These are phyloP conservation scores for Penicillium chermesinum DNA, from an alignment of 495 filamentous ascomycete species.

Conservation along the genomic window DNA sequence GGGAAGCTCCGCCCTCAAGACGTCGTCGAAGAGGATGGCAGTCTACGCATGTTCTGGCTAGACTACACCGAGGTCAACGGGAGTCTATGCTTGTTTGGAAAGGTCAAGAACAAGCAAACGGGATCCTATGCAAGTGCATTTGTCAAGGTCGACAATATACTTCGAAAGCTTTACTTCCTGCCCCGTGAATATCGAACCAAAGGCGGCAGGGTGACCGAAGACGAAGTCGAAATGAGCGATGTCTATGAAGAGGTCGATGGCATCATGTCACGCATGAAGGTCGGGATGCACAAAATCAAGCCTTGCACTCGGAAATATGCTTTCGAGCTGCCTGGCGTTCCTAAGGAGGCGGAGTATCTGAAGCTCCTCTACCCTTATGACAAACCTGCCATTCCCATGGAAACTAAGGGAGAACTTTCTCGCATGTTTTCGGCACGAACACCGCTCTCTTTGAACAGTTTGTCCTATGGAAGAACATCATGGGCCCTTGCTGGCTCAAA, in stretches of 20 bases:
- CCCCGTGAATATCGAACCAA: conserved; percentile 67
- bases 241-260: conserved; percentile 83
- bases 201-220: conserved; percentile 62
- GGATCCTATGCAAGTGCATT: conserved; percentile 83
- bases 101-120: conserved; percentile 85
- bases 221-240: conserved; percentile 82
- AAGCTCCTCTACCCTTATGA: conserved; percentile 92
- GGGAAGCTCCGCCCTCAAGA: conserved; percentile 78
- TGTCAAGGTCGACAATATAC: conserved; percentile 90
- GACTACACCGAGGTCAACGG: conserved; percentile 95
- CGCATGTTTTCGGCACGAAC: conserved; percentile 89
- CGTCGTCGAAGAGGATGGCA: conserved; percentile 85
- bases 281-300: conserved; percentile 91
- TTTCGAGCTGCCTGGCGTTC: conserved; percentile 84
- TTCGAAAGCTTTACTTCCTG: conserved; percentile 89
- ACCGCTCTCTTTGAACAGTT: conserved; percentile 96
- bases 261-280: conserved; percentile 76
- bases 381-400: conserved; percentile 62
- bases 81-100: conserved; percentile 89
- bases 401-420: conserved; percentile 84
- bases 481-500: conserved; percentile 96
- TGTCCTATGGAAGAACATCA: conserved; percentile 95
- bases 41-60: conserved; percentile 91
- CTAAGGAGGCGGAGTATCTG: conserved; percentile 83
- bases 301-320: conserved; percentile 85